phyloP scores from a whole-genome alignment of 306 rosid genomes.

The Argentina anserina region DNA sequence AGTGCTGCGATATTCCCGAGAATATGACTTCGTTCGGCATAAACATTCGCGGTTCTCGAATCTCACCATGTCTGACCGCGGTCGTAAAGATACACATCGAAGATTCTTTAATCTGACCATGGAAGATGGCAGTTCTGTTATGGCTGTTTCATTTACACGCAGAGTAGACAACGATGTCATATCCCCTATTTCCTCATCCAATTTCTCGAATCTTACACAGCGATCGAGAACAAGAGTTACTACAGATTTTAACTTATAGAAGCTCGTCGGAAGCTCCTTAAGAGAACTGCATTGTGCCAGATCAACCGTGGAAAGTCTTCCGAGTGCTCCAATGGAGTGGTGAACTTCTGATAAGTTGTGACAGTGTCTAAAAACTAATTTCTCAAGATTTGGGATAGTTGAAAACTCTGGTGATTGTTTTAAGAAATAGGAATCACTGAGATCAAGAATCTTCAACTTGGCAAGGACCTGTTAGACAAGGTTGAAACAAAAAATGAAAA shows the following conservation, averaged over 20 bases:
- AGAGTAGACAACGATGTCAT: slow-evolving; percentile 37
- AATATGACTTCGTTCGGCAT: no score
- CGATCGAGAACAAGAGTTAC: slow-evolving; percentile 26
- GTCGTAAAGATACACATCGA: slow-evolving; percentile 21
- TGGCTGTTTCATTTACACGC: slow-evolving; percentile 20
- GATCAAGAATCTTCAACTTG: no score
- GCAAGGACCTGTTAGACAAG: no score
- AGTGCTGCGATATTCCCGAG: no score
- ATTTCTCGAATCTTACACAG: slow-evolving; percentile 25
- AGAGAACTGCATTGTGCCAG: background rate
- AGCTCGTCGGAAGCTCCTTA: background rate
- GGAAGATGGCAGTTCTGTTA: slow-evolving; percentile 27
- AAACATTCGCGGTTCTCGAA: no score
- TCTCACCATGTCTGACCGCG: no score
- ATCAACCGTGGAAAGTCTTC: background rate
- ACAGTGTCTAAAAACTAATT: slow-evolving; percentile 23
- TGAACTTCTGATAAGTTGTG: slow-evolving; percentile 18
- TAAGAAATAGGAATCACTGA: slow-evolving; percentile 5
- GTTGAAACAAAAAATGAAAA: no score
- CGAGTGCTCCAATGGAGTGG: slow-evolving; percentile 27
- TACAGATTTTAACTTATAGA: no score
- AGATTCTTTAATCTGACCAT: slow-evolving; percentile 22
- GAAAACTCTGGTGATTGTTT: slow-evolving; percentile 33
- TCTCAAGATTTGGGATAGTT: slow-evolving; percentile 31
- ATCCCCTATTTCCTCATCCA: slow-evolving; percentile 29